Evolutionary conservation across 1,284 basidiomycete genomes (phyloP), one percentile per base, ranked within the genome.

Genomic region (Inonotus hispidus): DNA sequence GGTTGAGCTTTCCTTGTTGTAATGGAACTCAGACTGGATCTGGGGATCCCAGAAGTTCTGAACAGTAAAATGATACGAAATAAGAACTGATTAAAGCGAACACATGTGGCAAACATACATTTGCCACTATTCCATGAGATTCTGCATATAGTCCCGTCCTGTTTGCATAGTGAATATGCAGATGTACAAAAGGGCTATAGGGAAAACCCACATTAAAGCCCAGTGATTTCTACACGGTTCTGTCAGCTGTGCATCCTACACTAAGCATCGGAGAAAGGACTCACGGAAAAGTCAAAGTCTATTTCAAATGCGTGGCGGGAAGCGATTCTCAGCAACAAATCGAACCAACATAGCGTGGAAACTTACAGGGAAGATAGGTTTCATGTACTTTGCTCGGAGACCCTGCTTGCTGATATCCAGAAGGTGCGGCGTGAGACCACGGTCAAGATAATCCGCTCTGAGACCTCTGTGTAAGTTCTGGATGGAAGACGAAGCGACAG

Each of bases 261-360:
- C 39, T 19, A 10, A n/a, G 56, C 2, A 8, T 53, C 55, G 39
- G 55, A 41, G 49, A 38, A 55, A 56, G 13, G 37, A 77, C 87
- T 79, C 69, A 91, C 82, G 92, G 95, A 68, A 97, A 97, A 0
- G 95, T 96, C 64, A 95, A 73, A 0, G 92, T 91, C 90, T 92
- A 66, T 10, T 35, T 14, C 29, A 61, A 46, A 21, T 16, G 21
- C 3, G 21, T 19, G 13, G 57, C 3, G 3, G 50, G 52, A 59
- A 19, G 35, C 19, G 3, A 19, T 23, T 16, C 46, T 50, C 56
- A 38, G 53, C 58, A 53, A 32, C n/a, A 52, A 14, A 16, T 2
- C 23, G 37, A 25, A 43, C 29, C 16, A 43, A 41, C 41, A 8
- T 35, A 43, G 21, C 11, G 8, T 14, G n/a, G 2, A 25, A 50